These are phyloP conservation scores for Diaporthe destruens DNA, from an alignment of 2,329 filamentous ascomycete species.

Conservation along the genomic window DNA sequence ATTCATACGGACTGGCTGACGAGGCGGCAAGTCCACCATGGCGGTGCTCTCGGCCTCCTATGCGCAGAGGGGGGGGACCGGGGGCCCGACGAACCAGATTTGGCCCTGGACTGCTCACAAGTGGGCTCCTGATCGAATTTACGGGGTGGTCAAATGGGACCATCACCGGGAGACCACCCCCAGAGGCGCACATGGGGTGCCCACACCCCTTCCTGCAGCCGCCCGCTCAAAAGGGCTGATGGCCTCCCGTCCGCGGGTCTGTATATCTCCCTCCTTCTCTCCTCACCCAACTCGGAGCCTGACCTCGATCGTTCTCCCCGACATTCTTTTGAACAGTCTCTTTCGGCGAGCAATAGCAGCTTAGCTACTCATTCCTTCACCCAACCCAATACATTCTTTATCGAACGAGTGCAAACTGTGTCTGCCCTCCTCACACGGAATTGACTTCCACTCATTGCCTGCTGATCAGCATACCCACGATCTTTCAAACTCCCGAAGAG, in stretches of 20 bases:
- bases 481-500: slow-evolving; percentile 41
- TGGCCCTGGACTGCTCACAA: slow-evolving; percentile 37
- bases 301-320: slow-evolving; percentile 41
- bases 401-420: slow-evolving; percentile 47
- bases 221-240: slow-evolving; percentile 40
- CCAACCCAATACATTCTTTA: slow-evolving; percentile 49
- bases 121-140: slow-evolving; percentile 41
- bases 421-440: slow-evolving; percentile 48
- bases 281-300: slow-evolving; percentile 41
- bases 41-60: slow-evolving; percentile 35
- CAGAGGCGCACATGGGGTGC: slow-evolving; percentile 17
- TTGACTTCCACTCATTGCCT: slow-evolving; percentile 50
- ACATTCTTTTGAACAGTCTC: slow-evolving; percentile 43
- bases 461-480: slow-evolving; percentile 41
- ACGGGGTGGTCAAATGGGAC: slow-evolving; percentile 40
- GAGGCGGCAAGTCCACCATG: slow-evolving; percentile 38
- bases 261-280: slow-evolving; percentile 41
- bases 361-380: slow-evolving; percentile 42
- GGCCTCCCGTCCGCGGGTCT: slow-evolving; percentile 33
- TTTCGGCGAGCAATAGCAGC: slow-evolving; percentile 40
- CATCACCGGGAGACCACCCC: slow-evolving; percentile 30
- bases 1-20: slow-evolving; percentile 34
- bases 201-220: slow-evolving; percentile 37
- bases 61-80: slow-evolving; percentile 24
- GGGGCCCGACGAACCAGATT: slow-evolving; percentile 30